Base-by-base conservation (phyloP, 257 asterid species). In the Echium plantagineum region DNA sequence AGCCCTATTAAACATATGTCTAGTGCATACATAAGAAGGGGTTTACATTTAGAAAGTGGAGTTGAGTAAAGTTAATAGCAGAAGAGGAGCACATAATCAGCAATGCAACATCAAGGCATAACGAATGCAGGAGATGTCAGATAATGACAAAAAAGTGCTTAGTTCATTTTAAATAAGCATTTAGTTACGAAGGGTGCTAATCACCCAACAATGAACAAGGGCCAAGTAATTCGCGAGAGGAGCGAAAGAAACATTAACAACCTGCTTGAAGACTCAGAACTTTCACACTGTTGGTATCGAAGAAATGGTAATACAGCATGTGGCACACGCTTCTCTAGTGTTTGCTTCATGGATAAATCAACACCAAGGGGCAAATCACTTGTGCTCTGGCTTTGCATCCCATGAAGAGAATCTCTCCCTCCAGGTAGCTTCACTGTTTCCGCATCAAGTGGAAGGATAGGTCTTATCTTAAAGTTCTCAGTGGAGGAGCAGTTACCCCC, bases 221-320 rank as follows among this genome's bases (percentile, higher is more conserved):
- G 6, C 46, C 10, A 35, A 7, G 46, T 35, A 35, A 35, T 35
- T 7, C 26, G 3, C 9, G 46, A 5, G 12, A 35, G 46, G 46
- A 35, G 46, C 46, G 46, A 35, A 9, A 35, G 46, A 8, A 35
- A 35, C 46, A 35, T 35, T 63, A 32, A 60, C 53, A 57, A 89
- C 99, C 99, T 86, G 53, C 83, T 68, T 56, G 95, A 84, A 72
- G 95, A 89, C 68, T 89, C 99, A 2, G 96, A 86, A 78, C 94
- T 84, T 68, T 84, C 97, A 55, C 80, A 79, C 58, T 76, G 96
- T 70, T 85, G 94, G 13, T 35, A 35, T 67, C 85, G 80, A 52
- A 81, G 53, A 51, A 84, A 75, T 31, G 95, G 86, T 66, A 75
- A 78, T 63, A 69, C 86, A 48, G 87, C 73, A 73, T 76, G 72